Conservation (phyloP, 331 rosid genomes). For the Acacia concinna region DNA sequence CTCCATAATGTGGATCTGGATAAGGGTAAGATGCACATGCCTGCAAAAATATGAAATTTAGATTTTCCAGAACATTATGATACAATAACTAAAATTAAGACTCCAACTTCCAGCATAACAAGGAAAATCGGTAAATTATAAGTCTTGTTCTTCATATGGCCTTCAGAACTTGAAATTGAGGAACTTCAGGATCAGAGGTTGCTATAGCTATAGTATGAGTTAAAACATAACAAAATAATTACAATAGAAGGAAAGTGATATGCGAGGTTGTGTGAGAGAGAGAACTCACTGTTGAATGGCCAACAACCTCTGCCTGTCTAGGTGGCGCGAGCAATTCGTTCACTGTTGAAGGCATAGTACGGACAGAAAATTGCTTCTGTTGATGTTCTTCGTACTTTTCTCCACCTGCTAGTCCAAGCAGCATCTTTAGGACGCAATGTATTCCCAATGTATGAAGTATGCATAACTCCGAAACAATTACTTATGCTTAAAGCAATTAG, state of each 20-base stretch:
- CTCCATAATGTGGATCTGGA: not conserved
- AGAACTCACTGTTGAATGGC: conserved; percentile 32
- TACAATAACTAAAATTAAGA: not conserved
- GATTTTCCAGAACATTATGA: not conserved
- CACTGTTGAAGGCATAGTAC: conserved; percentile 16
- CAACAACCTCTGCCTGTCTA: conserved; percentile 21
- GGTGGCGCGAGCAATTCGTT: conserved; percentile 25
- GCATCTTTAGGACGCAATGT: not conserved
- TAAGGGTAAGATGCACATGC: not conserved
- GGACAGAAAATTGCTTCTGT: not conserved
- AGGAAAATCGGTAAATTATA: not conserved
- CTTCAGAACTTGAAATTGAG: not conserved
- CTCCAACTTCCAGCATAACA: not conserved
- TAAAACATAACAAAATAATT: not conserved
- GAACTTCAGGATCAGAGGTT: not conserved
- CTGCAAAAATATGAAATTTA: not conserved
- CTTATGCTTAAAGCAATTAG: not conserved
- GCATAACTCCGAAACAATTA: not conserved
- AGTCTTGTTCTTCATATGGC: not conserved
- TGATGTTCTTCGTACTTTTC: conserved; percentile 24
- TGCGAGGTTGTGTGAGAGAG: not conserved
- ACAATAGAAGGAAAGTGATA: not conserved
- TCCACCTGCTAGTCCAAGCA: conserved; percentile 28
- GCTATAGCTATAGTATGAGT: not conserved
- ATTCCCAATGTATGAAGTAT: not conserved